Conservation (phyloP, 495 filamentous ascomycete species). For the Friedmanniomyces endolithicus region DNA sequence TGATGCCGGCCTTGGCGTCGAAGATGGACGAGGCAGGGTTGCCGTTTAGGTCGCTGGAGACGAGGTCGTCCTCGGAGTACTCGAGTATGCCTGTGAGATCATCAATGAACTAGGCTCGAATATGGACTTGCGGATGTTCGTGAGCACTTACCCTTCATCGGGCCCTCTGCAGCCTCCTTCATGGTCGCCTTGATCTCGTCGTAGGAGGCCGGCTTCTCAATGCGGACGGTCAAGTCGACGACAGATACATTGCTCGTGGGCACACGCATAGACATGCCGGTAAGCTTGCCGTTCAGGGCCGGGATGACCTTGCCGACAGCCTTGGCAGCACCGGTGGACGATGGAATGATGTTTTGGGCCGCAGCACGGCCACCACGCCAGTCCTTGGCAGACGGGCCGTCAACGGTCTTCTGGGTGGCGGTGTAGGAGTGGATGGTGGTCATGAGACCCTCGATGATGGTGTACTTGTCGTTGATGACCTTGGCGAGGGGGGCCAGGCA, state of each 20-base stretch:
- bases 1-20: slow-evolving; percentile 98
- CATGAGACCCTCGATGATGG: slow-evolving; percentile 97
- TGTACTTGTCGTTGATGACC: slow-evolving; percentile 96
- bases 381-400: slow-evolving; percentile 95
- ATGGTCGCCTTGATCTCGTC: slow-evolving; percentile 86
- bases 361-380: slow-evolving; percentile 98
- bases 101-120: slow-evolving; percentile 26
- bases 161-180: slow-evolving; percentile 75
- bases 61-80: slow-evolving; percentile 96
- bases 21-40: slow-evolving; percentile 91
- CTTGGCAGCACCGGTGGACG: slow-evolving; percentile 98
- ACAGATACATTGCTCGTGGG: slow-evolving; percentile 98
- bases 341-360: slow-evolving; percentile 99
- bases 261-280: slow-evolving; percentile 98
- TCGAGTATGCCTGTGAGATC: slow-evolving; percentile 56
- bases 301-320: slow-evolving; percentile 99
- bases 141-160: slow-evolving; percentile 67
- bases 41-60: slow-evolving; percentile 88
- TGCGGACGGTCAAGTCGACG: slow-evolving; percentile 88
- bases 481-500: slow-evolving; percentile 98
- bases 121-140: background rate
- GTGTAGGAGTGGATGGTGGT: slow-evolving; percentile 99
- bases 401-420: slow-evolving; percentile 98
- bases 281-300: slow-evolving; percentile 94
- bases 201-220: slow-evolving; percentile 81